These are phyloP conservation scores for Fabrea salina DNA, from an alignment of 169 alveolate genomes.

Conservation along the genomic window DNA sequence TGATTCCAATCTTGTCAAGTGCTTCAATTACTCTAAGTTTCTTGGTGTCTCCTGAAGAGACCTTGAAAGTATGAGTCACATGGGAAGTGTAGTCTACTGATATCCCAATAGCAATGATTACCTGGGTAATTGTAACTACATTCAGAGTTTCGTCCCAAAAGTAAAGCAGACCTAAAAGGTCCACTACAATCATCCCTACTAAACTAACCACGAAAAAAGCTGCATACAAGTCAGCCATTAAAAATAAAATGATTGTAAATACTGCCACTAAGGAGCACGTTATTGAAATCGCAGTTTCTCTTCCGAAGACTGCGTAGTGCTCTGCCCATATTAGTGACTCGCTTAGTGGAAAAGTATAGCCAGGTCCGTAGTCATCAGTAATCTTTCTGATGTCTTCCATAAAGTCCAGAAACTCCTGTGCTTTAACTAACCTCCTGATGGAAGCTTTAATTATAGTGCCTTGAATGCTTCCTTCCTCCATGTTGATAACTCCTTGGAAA, in stretches of 20 bases:
- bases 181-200: background rate
- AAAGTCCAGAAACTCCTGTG: background rate
- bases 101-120: background rate
- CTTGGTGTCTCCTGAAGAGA: background rate
- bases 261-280: background rate
- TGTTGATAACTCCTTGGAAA: background rate
- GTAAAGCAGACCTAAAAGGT: background rate
- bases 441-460: background rate
- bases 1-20: background rate
- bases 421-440: background rate
- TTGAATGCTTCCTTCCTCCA: background rate
- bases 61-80: background rate
- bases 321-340: background rate
- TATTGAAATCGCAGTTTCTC: background rate
- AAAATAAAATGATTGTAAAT: background rate
- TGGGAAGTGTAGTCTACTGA: background rate
- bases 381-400: constrained; percentile 15
- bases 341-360: background rate
- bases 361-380: background rate
- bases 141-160: background rate
- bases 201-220: background rate
- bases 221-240: background rate
- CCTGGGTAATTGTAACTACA: background rate
- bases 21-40: background rate
- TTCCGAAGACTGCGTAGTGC: background rate